These are phyloP conservation scores for Escallonia rubra DNA, from an alignment of 129 eudicot species.

Conservation along the genomic window DNA sequence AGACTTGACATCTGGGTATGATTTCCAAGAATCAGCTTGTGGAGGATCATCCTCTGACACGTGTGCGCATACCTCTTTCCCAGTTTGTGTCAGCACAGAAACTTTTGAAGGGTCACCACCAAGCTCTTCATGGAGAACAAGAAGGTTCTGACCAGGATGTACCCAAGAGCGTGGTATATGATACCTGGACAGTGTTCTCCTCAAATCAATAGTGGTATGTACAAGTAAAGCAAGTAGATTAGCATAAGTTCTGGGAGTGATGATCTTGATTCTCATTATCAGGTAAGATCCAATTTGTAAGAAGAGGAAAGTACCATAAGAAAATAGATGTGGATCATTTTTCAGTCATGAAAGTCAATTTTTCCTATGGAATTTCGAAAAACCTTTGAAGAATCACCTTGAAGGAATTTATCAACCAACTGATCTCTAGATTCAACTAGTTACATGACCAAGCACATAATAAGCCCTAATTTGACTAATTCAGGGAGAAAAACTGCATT, in stretches of 20 bases:
- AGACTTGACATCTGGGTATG: constrained; percentile 27
- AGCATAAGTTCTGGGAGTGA: too few relatives aligned
- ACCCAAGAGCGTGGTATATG: constrained; percentile 80
- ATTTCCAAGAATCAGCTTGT: constrained; percentile 53
- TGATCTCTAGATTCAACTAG: neutral
- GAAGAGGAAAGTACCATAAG: too few relatives aligned
- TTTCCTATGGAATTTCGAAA: too few relatives aligned
- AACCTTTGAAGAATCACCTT: too few relatives aligned
- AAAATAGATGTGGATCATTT: too few relatives aligned
- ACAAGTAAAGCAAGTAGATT: too few relatives aligned
- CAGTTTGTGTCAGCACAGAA: constrained; percentile 32
- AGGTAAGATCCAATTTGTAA: neutral
- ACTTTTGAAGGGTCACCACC: constrained; percentile 73
- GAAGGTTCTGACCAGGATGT: constrained; percentile 57
- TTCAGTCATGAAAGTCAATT: too few relatives aligned
- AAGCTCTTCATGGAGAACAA: constrained; percentile 74
- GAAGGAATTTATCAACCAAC: too few relatives aligned
- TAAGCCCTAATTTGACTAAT: neutral
- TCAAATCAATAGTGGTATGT: too few relatives aligned
- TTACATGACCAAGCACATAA: neutral
- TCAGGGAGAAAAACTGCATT: neutral
- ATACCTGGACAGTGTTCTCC: constrained; percentile 31
- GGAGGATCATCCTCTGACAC: constrained; percentile 57
- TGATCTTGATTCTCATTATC: neutral
- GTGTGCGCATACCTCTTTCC: constrained; percentile 44